Percentiles rank a stretch among this genome's conserved stretches.
These are phyloP conservation scores for Verbena officinalis DNA, from an alignment of 257 asterid genomes.

Conservation along the genomic window DNA sequence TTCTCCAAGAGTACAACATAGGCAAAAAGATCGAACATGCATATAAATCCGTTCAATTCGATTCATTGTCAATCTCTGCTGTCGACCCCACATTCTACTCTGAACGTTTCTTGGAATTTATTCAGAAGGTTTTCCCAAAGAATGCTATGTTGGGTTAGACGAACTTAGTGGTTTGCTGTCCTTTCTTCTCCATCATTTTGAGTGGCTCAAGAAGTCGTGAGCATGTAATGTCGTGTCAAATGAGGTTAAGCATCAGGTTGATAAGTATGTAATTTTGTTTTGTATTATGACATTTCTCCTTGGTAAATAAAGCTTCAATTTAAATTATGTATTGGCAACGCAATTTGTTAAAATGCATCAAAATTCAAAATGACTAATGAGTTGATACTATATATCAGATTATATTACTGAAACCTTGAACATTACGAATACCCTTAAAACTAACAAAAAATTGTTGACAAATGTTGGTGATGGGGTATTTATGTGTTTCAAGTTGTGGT, in stretches of 20 bases:
- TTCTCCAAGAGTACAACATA: conserved; percentile 92
- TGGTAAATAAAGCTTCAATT: conserved; percentile 28
- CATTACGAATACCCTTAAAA: no score
- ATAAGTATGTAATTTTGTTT: conserved; percentile 30
- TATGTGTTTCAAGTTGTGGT: no score
- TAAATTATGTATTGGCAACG: no score
- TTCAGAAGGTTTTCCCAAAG: conserved; percentile 83
- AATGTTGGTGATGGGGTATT: no score
- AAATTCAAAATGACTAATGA: no score
- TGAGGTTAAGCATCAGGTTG: conserved; percentile 19
- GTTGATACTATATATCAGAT: no score
- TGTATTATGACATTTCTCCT: conserved; percentile 13
- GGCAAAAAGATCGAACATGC: conserved; percentile 87
- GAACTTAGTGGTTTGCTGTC: not conserved
- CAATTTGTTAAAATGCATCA: no score
- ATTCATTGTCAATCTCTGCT: conserved; percentile 82
- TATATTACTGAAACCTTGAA: no score
- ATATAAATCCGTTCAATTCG: conserved; percentile 80
- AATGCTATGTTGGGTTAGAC: conserved; percentile 36
- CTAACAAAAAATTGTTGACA: no score
- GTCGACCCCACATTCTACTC: conserved; percentile 95
- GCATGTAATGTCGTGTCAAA: conserved; percentile 19
- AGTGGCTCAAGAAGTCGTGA: not conserved
- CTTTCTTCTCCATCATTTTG: conserved; percentile 3
- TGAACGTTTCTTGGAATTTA: conserved; percentile 73